phyloP scores from a whole-genome alignment of 2,329 filamentous ascomycete species.

The Torrubiellomyces zombiae region DNA sequence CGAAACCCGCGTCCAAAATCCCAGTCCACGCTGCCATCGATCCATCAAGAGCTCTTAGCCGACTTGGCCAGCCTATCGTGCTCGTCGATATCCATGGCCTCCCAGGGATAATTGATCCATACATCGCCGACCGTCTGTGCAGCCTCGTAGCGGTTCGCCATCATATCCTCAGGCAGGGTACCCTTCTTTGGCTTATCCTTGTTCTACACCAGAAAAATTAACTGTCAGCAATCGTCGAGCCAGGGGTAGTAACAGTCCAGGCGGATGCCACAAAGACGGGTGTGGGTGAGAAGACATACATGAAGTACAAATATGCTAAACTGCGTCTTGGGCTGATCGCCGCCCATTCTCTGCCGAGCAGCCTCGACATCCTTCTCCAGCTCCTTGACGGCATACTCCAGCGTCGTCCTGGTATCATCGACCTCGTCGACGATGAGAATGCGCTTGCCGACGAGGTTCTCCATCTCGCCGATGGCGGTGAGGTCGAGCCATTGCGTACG shows the following conservation, averaged over 20 bases:
- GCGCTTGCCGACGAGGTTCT: constrained; percentile 78
- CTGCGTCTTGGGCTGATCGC: constrained; percentile 51
- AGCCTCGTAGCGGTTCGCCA: constrained; percentile 63
- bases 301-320: constrained; percentile 95
- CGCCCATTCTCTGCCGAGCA: constrained; percentile 57
- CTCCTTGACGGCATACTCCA: constrained; percentile 87
- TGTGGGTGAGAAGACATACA: constrained; percentile 43
- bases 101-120: constrained; percentile 99
- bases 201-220: constrained; percentile 41
- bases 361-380: constrained; percentile 84
- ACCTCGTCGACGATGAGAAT: constrained; percentile 91
- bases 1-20: too few relatives aligned
- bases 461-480: constrained; percentile 64
- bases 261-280: constrained; percentile 4
- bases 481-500: constrained; percentile 97
- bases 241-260: background rate
- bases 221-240: too few relatives aligned
- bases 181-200: constrained; percentile 98
- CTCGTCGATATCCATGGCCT: constrained; percentile 84
- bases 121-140: constrained; percentile 80
- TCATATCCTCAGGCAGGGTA: constrained; percentile 59
- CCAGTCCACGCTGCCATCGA: background rate
- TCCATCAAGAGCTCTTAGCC: constrained; percentile 9
- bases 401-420: constrained; percentile 83
- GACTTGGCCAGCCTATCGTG: constrained; percentile 57